These are phyloP conservation scores for Phaeotremella fagi DNA, from an alignment of 768 basidiomycete species.

Conservation along the genomic window DNA sequence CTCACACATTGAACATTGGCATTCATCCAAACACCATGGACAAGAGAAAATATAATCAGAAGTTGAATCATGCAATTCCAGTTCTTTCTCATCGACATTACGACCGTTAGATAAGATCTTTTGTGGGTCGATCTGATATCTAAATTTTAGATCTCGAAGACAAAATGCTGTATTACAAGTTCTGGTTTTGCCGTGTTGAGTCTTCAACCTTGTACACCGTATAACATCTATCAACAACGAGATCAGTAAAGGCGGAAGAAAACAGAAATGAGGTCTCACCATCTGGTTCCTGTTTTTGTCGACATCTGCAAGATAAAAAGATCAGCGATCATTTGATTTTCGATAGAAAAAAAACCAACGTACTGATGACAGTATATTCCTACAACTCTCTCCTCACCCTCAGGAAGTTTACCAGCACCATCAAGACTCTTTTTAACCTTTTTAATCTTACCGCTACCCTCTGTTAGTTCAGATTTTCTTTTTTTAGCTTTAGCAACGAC, in stretches of 20 bases:
- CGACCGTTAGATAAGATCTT: not conserved
- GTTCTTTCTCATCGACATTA: not conserved
- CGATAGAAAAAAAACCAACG: not conserved
- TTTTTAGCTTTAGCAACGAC: not conserved
- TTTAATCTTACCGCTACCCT: not conserved
- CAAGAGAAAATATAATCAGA: constrained; percentile 8
- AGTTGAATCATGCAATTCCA: not conserved
- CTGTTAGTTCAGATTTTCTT: not conserved
- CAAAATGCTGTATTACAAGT: constrained; percentile 24
- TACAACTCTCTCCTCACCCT: constrained; percentile 1
- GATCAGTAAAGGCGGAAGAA: not conserved
- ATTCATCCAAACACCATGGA: constrained; percentile 20
- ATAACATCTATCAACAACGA: constrained; percentile 1
- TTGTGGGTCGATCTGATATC: constrained; percentile 9
- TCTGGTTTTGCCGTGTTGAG: not conserved
- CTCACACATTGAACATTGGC: constrained; percentile 25
- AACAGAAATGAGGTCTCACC: not conserved
- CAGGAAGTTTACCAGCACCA: not conserved
- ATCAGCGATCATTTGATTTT: not conserved
- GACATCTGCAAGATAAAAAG: constrained; percentile 1
- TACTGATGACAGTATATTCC: constrained; percentile 19
- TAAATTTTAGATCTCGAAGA: constrained; percentile 8
- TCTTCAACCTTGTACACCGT: constrained; percentile 11
- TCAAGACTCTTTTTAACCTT: not conserved
- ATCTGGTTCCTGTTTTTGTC: constrained; percentile 2